Conservation (phyloP, 106 monocot species). For the Allium cepa region DNA sequence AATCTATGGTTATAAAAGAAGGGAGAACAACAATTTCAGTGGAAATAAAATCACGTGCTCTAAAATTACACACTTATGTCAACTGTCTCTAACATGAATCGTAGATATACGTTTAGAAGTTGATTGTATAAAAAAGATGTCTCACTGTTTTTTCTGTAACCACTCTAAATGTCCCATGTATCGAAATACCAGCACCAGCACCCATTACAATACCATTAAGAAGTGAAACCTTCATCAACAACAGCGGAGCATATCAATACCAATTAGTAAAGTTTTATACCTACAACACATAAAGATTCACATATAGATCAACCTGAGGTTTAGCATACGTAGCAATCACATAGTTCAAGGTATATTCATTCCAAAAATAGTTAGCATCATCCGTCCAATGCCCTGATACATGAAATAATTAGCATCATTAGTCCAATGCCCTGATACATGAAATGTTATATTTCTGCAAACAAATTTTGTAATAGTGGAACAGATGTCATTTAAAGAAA, state of each 20-base stretch:
- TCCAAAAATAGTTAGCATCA: slow-evolving; percentile 71
- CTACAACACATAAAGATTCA: not conserved
- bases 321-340: slow-evolving; percentile 84
- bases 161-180: slow-evolving; percentile 91
- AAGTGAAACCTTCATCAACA: slow-evolving; percentile 66
- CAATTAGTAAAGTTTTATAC: not conserved
- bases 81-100: too few relatives aligned
- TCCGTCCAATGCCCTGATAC: slow-evolving; percentile 59
- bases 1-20: too few relatives aligned
- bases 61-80: too few relatives aligned
- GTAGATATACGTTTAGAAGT: too few relatives aligned
- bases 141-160: slow-evolving; percentile 77
- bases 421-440: slow-evolving; percentile 62
- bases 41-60: too few relatives aligned
- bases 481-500: not conserved
- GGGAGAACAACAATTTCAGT: too few relatives aligned
- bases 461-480: not conserved
- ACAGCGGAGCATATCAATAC: slow-evolving; percentile 2
- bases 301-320: slow-evolving; percentile 67
- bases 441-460: slow-evolving; percentile 1
- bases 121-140: too few relatives aligned
- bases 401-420: slow-evolving; percentile 41
- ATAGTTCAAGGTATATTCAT: slow-evolving; percentile 76
- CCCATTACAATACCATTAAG: slow-evolving; percentile 94
- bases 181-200: slow-evolving; percentile 88